Percentiles rank a stretch among this genome's conserved stretches.
Conservation (phyloP, 495 filamentous ascomycete species). For the Xylaria venustula region DNA sequence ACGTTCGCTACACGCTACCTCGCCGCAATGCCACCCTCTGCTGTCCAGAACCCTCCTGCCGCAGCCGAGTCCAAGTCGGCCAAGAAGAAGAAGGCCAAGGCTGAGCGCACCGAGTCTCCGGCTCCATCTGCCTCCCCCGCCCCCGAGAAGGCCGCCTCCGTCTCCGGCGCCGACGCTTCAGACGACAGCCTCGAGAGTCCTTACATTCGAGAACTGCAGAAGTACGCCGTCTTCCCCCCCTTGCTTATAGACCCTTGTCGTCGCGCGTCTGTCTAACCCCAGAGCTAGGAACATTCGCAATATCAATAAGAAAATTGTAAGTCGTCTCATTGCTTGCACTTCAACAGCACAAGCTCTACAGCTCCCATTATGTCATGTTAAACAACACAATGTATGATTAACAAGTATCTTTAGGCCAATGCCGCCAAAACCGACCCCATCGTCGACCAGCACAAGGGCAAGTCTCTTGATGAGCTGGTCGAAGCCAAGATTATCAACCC, state of each 20-base stretch:
- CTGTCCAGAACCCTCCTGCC: constrained; percentile 51
- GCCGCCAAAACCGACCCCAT: constrained; percentile 76
- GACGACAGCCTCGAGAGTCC: constrained; percentile 63
- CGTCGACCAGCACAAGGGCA: constrained; percentile 70
- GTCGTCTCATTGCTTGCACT: constrained; percentile 30
- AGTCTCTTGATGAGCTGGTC: constrained; percentile 82
- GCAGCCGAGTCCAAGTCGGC: constrained; percentile 59
- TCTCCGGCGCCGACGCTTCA: constrained; percentile 40
- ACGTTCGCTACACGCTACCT: constrained; percentile 10
- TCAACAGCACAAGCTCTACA: constrained; percentile 1
- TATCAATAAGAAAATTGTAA: constrained; percentile 82
- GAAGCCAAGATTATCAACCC: constrained; percentile 79
- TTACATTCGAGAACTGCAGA: constrained; percentile 82
- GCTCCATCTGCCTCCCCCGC: constrained; percentile 40
- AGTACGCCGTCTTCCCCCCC: constrained; percentile 52
- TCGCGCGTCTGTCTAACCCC: constrained; percentile 28
- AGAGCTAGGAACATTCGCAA: constrained; percentile 73
- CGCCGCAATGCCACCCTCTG: constrained; percentile 47
- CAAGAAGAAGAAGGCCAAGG: constrained; percentile 74
- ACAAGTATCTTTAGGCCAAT: constrained; percentile 55
- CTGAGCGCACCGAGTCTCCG: constrained; percentile 47
- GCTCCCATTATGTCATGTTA: neutral
- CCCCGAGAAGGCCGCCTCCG: constrained; percentile 40
- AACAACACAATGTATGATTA: neutral
- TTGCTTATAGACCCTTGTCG: neutral